Percentiles rank a stretch among this genome's conserved stretches.
phyloP scores from a whole-genome alignment of 108 stramenopile genomes.

The Parietichytrium sp. region DNA sequence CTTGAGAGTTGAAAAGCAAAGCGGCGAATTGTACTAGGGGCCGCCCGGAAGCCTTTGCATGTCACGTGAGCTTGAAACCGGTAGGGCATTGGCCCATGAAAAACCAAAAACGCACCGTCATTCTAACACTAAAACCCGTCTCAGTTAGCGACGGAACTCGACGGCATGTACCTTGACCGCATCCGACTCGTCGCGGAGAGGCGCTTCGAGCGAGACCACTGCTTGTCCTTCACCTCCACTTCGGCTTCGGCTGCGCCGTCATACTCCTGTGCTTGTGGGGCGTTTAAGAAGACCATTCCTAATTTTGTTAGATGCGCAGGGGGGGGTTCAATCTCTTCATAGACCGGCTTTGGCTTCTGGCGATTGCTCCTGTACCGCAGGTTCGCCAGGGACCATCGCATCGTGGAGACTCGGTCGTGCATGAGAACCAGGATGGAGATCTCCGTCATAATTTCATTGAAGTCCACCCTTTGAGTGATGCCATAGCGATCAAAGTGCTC shows the following conservation, averaged over 20 bases:
- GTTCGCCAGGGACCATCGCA: slow-evolving; percentile 21
- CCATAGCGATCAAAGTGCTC: slow-evolving; percentile 23
- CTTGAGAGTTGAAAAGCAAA: no score
- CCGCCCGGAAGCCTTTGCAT: no score
- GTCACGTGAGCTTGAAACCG: no score
- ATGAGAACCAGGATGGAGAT: not conserved
- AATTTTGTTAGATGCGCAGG: not conserved
- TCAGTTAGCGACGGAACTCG: no score
- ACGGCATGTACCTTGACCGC: no score
- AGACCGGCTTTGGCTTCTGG: not conserved
- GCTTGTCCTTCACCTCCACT: not conserved
- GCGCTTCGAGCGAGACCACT: not conserved
- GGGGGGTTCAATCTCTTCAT: not conserved
- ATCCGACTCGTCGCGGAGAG: no score
- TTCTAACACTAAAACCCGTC: no score
- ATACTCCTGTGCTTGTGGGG: not conserved
- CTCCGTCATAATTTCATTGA: slow-evolving; percentile 15
- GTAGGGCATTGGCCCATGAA: no score
- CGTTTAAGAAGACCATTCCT: not conserved
- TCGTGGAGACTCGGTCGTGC: slow-evolving; percentile 8
- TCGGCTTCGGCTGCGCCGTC: not conserved
- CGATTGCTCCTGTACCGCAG: not conserved
- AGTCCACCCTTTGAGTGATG: not conserved
- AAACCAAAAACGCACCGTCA: no score
- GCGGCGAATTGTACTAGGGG: no score